These are phyloP conservation scores for Jimgerdemannia lactiflua DNA, from an alignment of 192 early-diverging fungal species.

Conservation along the genomic window DNA sequence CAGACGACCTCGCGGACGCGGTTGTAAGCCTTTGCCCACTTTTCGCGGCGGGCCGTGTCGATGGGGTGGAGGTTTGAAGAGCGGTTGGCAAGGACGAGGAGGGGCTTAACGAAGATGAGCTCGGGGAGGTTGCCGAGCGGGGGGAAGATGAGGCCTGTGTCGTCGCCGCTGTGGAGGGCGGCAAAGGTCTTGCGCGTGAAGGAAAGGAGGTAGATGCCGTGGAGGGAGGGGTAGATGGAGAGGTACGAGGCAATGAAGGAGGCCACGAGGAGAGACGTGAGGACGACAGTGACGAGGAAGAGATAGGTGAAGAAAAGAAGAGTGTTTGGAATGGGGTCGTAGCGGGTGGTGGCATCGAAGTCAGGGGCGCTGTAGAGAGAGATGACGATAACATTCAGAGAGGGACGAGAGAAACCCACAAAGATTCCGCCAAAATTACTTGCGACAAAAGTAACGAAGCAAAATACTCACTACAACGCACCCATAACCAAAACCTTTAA, in stretches of 20 bases:
- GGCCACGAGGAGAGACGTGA: slow-evolving; percentile 16
- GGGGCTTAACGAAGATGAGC: not conserved
- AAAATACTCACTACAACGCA: slow-evolving; percentile 29
- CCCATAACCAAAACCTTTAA: slow-evolving; percentile 23
- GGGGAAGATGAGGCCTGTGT: slow-evolving; percentile 13
- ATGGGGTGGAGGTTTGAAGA: not conserved
- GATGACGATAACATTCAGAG: not conserved
- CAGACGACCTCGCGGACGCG: slow-evolving; percentile 15
- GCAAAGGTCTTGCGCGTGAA: not conserved
- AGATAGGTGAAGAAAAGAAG: slow-evolving; percentile 23
- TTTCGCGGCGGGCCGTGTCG: not conserved
- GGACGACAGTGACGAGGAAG: slow-evolving; percentile 17
- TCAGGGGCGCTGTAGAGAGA: slow-evolving; percentile 20
- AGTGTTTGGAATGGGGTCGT: slow-evolving; percentile 15
- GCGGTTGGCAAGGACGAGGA: not conserved
- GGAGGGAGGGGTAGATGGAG: not conserved
- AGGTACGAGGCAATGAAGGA: slow-evolving; percentile 25
- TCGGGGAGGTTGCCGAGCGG: not conserved
- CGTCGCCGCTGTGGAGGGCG: slow-evolving; percentile 6
- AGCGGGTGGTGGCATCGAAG: slow-evolving; percentile 27
- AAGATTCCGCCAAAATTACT: no score
- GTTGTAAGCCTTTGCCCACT: slow-evolving; percentile 2
- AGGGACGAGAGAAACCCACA: no score
- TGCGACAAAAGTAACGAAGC: not conserved
- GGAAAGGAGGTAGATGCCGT: not conserved